Evolutionary conservation across 2,329 filamentous ascomycete species (phyloP).

Genomic region (Sclerotinia borealis): DNA sequence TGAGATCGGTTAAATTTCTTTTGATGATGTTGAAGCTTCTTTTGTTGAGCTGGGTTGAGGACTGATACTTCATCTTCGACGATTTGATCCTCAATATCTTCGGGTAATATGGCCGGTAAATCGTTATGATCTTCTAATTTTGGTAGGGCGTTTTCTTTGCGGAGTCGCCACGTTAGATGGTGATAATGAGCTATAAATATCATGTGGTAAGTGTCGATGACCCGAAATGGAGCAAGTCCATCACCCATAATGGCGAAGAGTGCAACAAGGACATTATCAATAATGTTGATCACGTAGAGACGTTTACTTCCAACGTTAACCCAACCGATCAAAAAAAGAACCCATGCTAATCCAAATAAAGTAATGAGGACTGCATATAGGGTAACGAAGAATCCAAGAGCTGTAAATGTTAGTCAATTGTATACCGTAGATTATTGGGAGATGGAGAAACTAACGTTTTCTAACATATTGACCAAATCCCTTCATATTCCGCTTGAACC

Average conservation of each 20-base stretch:
- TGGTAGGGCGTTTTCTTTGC: slow-evolving; percentile 50
- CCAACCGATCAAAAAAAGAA: slow-evolving; percentile 87
- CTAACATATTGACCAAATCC: slow-evolving; percentile 76
- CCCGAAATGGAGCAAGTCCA: slow-evolving; percentile 67
- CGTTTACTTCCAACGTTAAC: slow-evolving; percentile 73
- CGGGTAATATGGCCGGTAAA: slow-evolving; percentile 38
- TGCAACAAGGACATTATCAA: slow-evolving; percentile 65
- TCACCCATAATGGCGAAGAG: slow-evolving; percentile 67
- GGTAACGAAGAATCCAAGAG: slow-evolving; percentile 77
- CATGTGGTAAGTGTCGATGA: slow-evolving; percentile 84
- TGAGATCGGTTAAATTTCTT: slow-evolving; percentile 75
- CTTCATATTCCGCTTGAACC: slow-evolving; percentile 72
- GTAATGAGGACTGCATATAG: slow-evolving; percentile 79
- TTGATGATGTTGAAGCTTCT: slow-evolving; percentile 68
- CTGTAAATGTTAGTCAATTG: slow-evolving; percentile 32
- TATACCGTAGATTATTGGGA: slow-evolving; percentile 1
- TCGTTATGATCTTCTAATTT: slow-evolving; percentile 56
- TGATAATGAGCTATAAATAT: slow-evolving; percentile 55
- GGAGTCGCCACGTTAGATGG: slow-evolving; percentile 53
- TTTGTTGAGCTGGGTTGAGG: slow-evolving; percentile 59
- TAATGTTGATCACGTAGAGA: slow-evolving; percentile 61
- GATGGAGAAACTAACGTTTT: slow-evolving; percentile 47
- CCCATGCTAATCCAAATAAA: slow-evolving; percentile 79
- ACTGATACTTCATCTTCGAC: slow-evolving; percentile 49
- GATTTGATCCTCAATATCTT: slow-evolving; percentile 28